phyloP scores from a whole-genome alignment of 306 rosid genomes.

The Quercus rubra region DNA sequence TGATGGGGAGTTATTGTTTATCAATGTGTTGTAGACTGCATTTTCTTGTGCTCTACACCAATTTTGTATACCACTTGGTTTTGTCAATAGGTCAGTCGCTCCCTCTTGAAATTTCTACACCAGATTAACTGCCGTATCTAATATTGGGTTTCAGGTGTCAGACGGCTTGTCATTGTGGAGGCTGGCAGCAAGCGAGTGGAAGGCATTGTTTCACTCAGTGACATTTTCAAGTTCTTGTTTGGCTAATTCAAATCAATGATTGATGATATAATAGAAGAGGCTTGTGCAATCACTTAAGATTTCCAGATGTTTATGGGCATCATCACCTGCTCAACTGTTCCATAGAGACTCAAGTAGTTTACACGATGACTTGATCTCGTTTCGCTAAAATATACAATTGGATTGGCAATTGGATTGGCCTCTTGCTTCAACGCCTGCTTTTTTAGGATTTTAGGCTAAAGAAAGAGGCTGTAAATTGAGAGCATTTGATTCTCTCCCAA shows the following conservation, averaged over 20 bases:
- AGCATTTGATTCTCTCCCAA: conserved; percentile 40
- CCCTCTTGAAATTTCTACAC: conserved; percentile 2
- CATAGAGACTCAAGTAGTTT: conserved; percentile 29
- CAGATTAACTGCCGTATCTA: background rate
- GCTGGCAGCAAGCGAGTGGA: conserved; percentile 98
- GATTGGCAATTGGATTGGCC: conserved; percentile 65
- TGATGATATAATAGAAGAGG: conserved; percentile 21
- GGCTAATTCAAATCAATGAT: conserved; percentile 41
- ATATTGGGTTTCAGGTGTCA: conserved; percentile 55
- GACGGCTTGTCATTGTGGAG: conserved; percentile 91
- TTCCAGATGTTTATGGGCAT: conserved; percentile 25
- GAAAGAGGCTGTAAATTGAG: conserved; percentile 74
- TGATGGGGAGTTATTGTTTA: background rate
- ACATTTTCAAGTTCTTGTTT: conserved; percentile 85
- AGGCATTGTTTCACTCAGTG: conserved; percentile 82
- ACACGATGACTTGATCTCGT: conserved; percentile 42
- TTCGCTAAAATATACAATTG: conserved; percentile 48
- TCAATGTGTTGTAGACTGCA: background rate
- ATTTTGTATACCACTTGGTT: background rate
- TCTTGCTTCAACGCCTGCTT: conserved; percentile 64
- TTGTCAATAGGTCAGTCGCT: background rate
- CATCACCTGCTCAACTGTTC: conserved; percentile 28
- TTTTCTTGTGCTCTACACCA: background rate
- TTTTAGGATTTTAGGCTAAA: conserved; percentile 75
- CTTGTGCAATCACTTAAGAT: conserved; percentile 32